These are phyloP conservation scores for Pythium sp. DNA, from an alignment of 352 stramenopile species.

Conservation along the genomic window DNA sequence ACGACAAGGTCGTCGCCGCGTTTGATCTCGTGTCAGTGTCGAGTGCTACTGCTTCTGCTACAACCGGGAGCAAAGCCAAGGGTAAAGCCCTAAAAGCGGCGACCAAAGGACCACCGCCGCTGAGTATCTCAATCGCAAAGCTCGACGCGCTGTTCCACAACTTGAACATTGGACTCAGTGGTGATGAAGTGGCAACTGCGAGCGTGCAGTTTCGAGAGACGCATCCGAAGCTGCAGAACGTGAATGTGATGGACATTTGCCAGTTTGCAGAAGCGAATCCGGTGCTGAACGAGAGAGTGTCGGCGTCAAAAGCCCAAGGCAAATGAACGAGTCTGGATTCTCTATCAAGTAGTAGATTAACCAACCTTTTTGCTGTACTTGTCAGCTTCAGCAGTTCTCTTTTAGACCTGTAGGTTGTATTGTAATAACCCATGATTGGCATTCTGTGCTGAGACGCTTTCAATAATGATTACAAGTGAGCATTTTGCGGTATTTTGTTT, in stretches of 20 bases:
- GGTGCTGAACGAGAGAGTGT: conserved; percentile 21
- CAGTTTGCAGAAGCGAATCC: conserved; percentile 41
- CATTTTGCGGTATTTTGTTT: too few relatives aligned
- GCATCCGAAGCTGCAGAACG: conserved; percentile 36
- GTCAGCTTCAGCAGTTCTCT: too few relatives aligned
- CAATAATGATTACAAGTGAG: too few relatives aligned
- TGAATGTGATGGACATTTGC: conserved; percentile 69
- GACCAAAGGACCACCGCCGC: conserved; percentile 9
- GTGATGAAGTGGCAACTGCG: conserved; percentile 26
- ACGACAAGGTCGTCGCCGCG: conserved; percentile 38
- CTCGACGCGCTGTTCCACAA: conserved; percentile 41
- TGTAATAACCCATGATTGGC: too few relatives aligned
- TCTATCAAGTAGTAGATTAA: too few relatives aligned
- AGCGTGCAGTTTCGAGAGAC: conserved; percentile 33
- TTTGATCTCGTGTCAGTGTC: conserved; percentile 37
- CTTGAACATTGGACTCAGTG: conserved; percentile 32
- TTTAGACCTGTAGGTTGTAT: too few relatives aligned
- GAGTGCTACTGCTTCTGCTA: not conserved
- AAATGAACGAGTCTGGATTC: not conserved
- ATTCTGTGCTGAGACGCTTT: too few relatives aligned
- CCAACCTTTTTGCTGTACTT: too few relatives aligned
- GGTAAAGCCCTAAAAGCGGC: conserved; percentile 7
- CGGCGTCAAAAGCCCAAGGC: not conserved
- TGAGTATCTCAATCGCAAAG: conserved; percentile 40
- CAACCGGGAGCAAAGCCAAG: not conserved